Percentiles rank a stretch among this genome's conserved stretches.
Evolutionary conservation across 768 basidiomycete species (phyloP).

Genomic region (Mycena amicta): DNA sequence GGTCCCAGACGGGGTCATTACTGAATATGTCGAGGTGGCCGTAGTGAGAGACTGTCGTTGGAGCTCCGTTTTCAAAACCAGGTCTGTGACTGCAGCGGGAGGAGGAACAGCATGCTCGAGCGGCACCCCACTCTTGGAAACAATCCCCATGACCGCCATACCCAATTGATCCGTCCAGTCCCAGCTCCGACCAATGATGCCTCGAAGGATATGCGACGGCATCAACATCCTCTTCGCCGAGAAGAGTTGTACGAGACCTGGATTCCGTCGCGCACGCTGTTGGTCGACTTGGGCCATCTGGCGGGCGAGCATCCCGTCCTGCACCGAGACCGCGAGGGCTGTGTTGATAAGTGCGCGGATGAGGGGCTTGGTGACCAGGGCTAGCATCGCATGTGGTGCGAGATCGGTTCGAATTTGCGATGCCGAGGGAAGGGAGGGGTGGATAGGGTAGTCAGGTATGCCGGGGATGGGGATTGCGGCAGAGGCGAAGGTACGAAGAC

Average conservation of each 20-base stretch:
- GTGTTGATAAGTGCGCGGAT: conserved; percentile 37
- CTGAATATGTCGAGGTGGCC: no score
- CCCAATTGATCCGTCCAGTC: conserved; percentile 20
- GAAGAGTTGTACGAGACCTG: conserved; percentile 17
- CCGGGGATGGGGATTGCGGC: background rate
- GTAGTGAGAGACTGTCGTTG: no score
- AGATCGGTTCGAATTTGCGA: conserved; percentile 36
- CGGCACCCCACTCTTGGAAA: conserved; percentile 17
- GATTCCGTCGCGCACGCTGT: conserved; percentile 17
- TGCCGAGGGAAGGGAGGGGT: conserved; percentile 25
- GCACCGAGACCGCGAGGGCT: conserved; percentile 38
- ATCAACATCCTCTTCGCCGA: conserved; percentile 34
- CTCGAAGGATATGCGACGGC: conserved; percentile 46
- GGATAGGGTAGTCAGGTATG: conserved; percentile 1
- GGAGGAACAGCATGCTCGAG: background rate
- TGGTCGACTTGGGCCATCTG: conserved; percentile 21
- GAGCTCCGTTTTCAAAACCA: no score
- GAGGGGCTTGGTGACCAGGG: conserved; percentile 37
- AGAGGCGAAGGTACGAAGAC: conserved; percentile 28
- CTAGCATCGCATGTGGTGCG: conserved; percentile 44
- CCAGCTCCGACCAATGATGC: conserved; percentile 35
- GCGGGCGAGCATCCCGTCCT: conserved; percentile 31
- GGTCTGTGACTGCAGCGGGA: no score
- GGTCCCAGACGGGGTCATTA: no score
- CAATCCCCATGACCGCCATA: conserved; percentile 14